phyloP scores from a whole-genome alignment of 345 rosid species.

The Geranium rotundifolium region DNA sequence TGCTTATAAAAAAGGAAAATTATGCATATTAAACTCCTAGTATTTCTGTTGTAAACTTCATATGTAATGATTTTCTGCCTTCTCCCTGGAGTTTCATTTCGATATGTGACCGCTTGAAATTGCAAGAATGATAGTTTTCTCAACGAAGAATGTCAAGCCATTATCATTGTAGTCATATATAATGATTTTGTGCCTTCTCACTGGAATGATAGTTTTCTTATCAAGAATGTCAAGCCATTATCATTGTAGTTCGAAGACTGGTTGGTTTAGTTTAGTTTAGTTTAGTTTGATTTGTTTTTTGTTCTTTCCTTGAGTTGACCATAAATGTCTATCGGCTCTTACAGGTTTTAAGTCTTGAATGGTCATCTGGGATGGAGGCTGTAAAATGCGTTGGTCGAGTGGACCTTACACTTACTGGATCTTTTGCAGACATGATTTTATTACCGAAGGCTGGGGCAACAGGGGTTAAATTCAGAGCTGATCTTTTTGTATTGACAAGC shows the following conservation, averaged over 20 bases:
- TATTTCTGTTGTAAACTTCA: no score
- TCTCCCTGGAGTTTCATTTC: no score
- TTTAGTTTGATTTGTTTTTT: no score
- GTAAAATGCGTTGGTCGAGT: conserved; percentile 43
- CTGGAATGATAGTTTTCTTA: no score
- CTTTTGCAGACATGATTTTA: conserved; percentile 62
- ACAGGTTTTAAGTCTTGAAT: conserved; percentile 60
- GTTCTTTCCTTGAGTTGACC: not conserved
- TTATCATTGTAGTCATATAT: not conserved
- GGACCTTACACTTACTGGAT: conserved; percentile 42
- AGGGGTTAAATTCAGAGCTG: conserved; percentile 22
- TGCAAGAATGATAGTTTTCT: no score
- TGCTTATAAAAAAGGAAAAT: no score
- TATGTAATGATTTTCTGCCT: no score
- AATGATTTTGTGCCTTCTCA: no score
- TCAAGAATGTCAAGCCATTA: not conserved
- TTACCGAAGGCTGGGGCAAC: conserved; percentile 33
- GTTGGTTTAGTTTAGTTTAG: not conserved
- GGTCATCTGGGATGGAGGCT: conserved; percentile 47
- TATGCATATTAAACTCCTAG: no score
- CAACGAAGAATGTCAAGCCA: not conserved
- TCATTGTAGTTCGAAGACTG: not conserved
- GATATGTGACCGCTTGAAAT: no score
- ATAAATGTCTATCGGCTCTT: conserved; percentile 7
- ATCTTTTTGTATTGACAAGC: conserved; percentile 45